These are phyloP conservation scores for Salvia rosmarinus DNA, from an alignment of 257 asterid species.

Conservation along the genomic window DNA sequence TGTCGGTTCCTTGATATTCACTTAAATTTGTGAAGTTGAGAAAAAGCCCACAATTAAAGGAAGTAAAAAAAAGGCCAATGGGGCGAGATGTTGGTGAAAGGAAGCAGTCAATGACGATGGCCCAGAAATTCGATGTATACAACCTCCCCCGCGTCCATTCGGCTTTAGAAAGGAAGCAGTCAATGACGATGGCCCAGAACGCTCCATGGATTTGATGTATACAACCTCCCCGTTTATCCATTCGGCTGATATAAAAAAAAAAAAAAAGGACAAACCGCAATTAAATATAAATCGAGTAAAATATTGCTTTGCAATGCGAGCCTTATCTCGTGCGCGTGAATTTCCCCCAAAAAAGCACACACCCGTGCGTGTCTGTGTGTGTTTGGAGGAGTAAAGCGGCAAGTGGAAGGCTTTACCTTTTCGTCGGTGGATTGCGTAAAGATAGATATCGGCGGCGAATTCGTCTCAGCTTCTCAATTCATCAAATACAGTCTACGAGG, in stretches of 20 bases:
- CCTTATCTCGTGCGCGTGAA: constrained; percentile 34
- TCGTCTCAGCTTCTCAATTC: constrained; percentile 13
- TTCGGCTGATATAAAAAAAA: too few relatives aligned
- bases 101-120: constrained; percentile 38
- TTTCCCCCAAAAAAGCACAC: constrained; percentile 12
- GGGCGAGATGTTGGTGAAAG: constrained; percentile 17
- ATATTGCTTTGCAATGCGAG: constrained; percentile 34
- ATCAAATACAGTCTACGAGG: background rate
- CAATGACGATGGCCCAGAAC: constrained; percentile 36
- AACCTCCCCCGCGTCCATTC: constrained; percentile 34
- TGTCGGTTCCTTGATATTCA: constrained; percentile 30
- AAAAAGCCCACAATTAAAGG: constrained; percentile 2
- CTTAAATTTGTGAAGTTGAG: constrained; percentile 12
- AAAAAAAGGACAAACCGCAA: constrained; percentile 30
- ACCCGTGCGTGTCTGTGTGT: constrained; percentile 16
- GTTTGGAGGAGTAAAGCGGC: constrained; percentile 17
- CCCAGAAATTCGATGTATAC: constrained; percentile 30
- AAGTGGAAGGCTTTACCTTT: constrained; percentile 22
- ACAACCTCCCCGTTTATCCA: constrained; percentile 35
- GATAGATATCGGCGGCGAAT: constrained; percentile 30
- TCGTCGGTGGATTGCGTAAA: constrained; percentile 22
- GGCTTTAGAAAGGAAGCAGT: constrained; percentile 37
- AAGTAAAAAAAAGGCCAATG: constrained; percentile 9
- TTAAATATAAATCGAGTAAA: background rate
- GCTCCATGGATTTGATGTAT: constrained; percentile 19